Conservation (phyloP, 1,284 basidiomycete species). For the Volvariella volvacea region DNA sequence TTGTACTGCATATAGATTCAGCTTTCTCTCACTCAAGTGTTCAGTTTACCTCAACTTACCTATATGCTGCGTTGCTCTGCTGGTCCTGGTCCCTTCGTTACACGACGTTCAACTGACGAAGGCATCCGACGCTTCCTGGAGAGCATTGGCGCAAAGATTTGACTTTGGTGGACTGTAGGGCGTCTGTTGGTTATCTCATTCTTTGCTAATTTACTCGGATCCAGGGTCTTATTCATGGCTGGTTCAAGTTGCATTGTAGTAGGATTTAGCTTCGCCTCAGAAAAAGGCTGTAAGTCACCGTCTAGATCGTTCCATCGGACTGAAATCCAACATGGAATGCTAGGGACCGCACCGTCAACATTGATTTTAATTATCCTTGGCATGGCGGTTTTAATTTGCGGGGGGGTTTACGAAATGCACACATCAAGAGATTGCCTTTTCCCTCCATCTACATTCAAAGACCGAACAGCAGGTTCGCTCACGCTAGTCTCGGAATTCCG, state of each 20-base stretch:
- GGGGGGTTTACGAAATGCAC: slow-evolving; percentile 56
- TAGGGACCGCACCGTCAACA: slow-evolving; percentile 59
- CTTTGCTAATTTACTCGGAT: slow-evolving; percentile 7
- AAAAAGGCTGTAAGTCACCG: slow-evolving; percentile 53
- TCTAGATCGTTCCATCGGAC: slow-evolving; percentile 6
- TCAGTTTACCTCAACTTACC: slow-evolving; percentile 77
- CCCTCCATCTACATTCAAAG: slow-evolving; percentile 54
- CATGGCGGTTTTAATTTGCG: slow-evolving; percentile 43
- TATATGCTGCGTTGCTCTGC: slow-evolving; percentile 52
- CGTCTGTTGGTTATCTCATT: neutral
- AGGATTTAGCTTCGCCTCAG: slow-evolving; percentile 69
- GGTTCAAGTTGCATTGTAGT: slow-evolving; percentile 70
- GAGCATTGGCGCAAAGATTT: slow-evolving; percentile 44
- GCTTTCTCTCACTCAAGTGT: slow-evolving; percentile 7
- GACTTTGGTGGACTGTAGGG: slow-evolving; percentile 73
- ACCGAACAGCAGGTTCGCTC: slow-evolving; percentile 49
- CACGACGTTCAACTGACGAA: slow-evolving; percentile 43
- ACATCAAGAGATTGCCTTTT: slow-evolving; percentile 67
- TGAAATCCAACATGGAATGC: slow-evolving; percentile 8
- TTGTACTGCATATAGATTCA: slow-evolving; percentile 14
- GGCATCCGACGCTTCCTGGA: slow-evolving; percentile 47
- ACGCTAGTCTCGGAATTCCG: slow-evolving; percentile 7
- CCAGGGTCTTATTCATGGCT: slow-evolving; percentile 62
- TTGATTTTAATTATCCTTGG: slow-evolving; percentile 54
- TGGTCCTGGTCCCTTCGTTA: slow-evolving; percentile 54